Conservation (phyloP, 208 protist species). For the Leishmania braziliensis region DNA sequence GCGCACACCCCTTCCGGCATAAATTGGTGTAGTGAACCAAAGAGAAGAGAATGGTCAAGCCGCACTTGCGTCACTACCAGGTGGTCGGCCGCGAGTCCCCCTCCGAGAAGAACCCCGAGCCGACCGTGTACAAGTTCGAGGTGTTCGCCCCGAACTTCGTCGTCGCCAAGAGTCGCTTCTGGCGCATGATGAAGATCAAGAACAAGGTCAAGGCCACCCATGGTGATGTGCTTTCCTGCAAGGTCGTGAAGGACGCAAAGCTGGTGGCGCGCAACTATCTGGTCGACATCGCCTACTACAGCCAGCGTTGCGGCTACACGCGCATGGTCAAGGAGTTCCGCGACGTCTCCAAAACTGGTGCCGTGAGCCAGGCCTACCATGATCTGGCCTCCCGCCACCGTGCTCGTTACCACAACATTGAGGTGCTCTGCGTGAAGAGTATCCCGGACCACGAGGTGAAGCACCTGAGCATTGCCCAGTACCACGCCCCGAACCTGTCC, state of each 20-base stretch:
- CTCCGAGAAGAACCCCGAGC: conserved; percentile 89
- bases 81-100: conserved; percentile 95
- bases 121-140: conserved; percentile 98
- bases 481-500: conserved; percentile 90
- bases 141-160: conserved; percentile 99
- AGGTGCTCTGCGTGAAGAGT: conserved; percentile 95
- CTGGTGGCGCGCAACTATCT: conserved; percentile 98
- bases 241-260: conserved; percentile 96
- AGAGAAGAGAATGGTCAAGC: conserved; percentile 60
- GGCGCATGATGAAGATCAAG: conserved; percentile 98
- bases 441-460: conserved; percentile 86
- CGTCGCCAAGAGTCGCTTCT: conserved; percentile 99
- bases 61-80: conserved; percentile 92
- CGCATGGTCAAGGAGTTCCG: conserved; percentile 99
- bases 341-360: conserved; percentile 94
- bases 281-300: conserved; percentile 98
- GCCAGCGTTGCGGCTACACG: conserved; percentile 97
- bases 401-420: conserved; percentile 94
- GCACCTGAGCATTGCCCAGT: conserved; percentile 91
- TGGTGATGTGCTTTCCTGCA: conserved; percentile 96
- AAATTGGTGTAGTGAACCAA: neutral
- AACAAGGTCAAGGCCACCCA: conserved; percentile 98
- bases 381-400: conserved; percentile 98
- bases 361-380: conserved; percentile 97
- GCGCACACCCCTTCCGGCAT: neutral